Base-by-base conservation (phyloP, 495 filamentous ascomycete species). In the Tuber magnatum region DNA sequence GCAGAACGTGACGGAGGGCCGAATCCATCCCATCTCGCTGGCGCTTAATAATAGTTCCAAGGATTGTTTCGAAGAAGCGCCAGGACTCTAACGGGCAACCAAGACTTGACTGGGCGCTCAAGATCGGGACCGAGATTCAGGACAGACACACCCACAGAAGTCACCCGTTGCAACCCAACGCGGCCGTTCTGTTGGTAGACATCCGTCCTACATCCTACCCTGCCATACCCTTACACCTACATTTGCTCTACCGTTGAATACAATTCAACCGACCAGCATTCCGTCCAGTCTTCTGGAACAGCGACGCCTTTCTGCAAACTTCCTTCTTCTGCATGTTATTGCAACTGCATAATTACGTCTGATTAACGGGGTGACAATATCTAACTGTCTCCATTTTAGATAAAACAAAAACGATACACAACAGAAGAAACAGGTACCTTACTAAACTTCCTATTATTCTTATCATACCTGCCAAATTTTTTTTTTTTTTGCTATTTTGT, bases 41-140 rank as follows among this genome's bases (percentile, higher is more conserved):
- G 79, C 79, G 79, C 79, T 79, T 81, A 81, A 81, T 80, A 81
- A 56, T 76, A 65, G 56, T 32, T 61, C 78, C 68, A 43, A 65
- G 74, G 78, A 81, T 81, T 81, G 79, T 81, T 81, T 81, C 79
- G 78, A 73, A 81, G 78, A 81, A 81, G 79, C 79, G 79, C 79
- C 79, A 74, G 80, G 75, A 72, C 74, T 32, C 44, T 73, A 70
- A 76, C 71, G 70, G 74, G 71, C 78, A 79, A 70, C 73, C 77
- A 75, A 69, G 69, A 78, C 76, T 75, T 65, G 56, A 18, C 56
- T 65, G 56, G 28, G 4, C 56, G 14, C 56, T 65, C 56, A 35
- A 65, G 56, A 65, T 65, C 56, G 32, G 56, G 56, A 65, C 56
- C 56, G 28, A 65, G 56, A 65, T 65, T 65, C 28, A 65, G 32